A percentile compares a stretch with the other conserved stretches of the same genome.
phyloP scores from a whole-genome alignment of 352 stramenopile genomes.

The Globisporangium heterothallicum region DNA sequence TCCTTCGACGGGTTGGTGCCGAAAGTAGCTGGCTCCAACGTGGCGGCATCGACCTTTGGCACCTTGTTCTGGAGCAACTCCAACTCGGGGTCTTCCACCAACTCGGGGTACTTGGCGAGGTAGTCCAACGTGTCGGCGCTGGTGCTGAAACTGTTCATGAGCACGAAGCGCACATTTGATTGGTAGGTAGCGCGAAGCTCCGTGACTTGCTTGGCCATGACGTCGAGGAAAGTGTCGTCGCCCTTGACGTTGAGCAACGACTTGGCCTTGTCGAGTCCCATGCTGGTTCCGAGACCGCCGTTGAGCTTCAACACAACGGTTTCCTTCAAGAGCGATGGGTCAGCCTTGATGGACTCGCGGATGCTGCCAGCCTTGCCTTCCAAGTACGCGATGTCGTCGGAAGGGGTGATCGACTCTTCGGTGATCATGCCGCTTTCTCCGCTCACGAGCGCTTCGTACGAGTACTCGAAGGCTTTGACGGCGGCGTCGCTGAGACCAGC shows the following conservation, averaged over 20 bases:
- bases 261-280: conserved; percentile 95
- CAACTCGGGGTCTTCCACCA: conserved; percentile 92
- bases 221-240: conserved; percentile 91
- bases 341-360: conserved; percentile 63
- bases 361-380: conserved; percentile 75
- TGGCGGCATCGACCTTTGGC: conserved; percentile 91
- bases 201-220: conserved; percentile 90
- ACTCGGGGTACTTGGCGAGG: conserved; percentile 84
- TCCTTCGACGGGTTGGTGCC: conserved; percentile 69
- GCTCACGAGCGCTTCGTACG: conserved; percentile 93
- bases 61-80: conserved; percentile 99
- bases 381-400: conserved; percentile 72
- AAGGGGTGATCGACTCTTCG: conserved; percentile 90
- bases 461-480: conserved; percentile 97
- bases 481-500: conserved; percentile 93
- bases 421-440: conserved; percentile 96
- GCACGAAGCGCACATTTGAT: conserved; percentile 88
- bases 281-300: conserved; percentile 80
- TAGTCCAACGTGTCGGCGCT: conserved; percentile 83
- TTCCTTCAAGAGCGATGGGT: conserved; percentile 72
- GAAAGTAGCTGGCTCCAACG: conserved; percentile 60
- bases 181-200: conserved; percentile 93
- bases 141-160: conserved; percentile 90
- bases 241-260: conserved; percentile 92
- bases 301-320: conserved; percentile 88